Conservation (phyloP, 768 basidiomycete genomes). For the Suillus subaureus region DNA sequence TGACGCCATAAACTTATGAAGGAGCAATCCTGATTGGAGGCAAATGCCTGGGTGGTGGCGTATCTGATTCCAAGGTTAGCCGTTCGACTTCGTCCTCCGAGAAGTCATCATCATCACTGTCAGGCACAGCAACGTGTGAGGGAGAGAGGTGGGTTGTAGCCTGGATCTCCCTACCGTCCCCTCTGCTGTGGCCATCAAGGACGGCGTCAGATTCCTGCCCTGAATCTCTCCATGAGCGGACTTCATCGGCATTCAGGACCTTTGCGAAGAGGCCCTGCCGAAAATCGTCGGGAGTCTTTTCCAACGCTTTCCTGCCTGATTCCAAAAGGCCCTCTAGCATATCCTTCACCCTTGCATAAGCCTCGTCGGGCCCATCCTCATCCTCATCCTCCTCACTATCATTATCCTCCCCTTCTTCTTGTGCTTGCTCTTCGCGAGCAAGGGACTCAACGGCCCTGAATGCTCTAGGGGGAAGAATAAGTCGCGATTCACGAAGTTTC, state of each 20-base stretch:
- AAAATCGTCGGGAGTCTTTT: constrained; percentile 56
- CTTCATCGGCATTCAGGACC: constrained; percentile 74
- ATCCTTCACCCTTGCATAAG: constrained; percentile 63
- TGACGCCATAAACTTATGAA: constrained; percentile 11
- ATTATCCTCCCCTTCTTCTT: constrained; percentile 40
- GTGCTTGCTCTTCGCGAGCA: constrained; percentile 41
- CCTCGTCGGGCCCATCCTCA: constrained; percentile 49
- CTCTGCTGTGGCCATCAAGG: constrained; percentile 16
- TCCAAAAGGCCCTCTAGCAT: constrained; percentile 65
- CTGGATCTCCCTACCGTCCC: constrained; percentile 23
- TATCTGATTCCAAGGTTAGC: constrained; percentile 19
- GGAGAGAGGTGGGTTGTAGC: constrained; percentile 18
- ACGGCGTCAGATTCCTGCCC: constrained; percentile 22
- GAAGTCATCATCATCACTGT: constrained; percentile 18
- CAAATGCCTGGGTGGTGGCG: constrained; percentile 19
- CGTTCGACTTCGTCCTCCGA: constrained; percentile 32
- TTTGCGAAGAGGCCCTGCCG: constrained; percentile 53
- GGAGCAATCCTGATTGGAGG: constrained; percentile 50
- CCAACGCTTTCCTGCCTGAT: constrained; percentile 62
- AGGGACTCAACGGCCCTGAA: constrained; percentile 59
- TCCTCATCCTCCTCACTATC: constrained; percentile 45
- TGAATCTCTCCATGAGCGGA: constrained; percentile 57
- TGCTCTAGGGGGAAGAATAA: constrained; percentile 70
- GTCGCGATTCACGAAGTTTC: constrained; percentile 78
- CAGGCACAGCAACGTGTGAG: constrained; percentile 22